Evolutionary conservation across 73 alveolate genomes (phyloP), one percentile per base, ranked within the genome.

Genomic region (Durusdinium trenchii): DNA sequence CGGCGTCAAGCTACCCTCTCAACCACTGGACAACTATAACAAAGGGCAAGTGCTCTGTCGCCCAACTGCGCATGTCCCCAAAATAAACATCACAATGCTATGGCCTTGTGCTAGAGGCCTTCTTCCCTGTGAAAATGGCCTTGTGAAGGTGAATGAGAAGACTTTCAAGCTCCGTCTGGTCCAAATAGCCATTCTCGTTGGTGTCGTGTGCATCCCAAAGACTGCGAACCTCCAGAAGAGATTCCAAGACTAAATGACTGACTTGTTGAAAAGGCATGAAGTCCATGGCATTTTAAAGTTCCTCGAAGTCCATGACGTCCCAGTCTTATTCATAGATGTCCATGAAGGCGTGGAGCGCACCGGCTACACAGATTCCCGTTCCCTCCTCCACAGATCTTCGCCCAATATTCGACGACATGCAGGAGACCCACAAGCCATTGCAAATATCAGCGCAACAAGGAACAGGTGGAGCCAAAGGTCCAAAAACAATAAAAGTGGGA

Each of bases 201-300:
- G 47, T 47, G 90, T 45, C 90, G 46, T 79, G 90, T 62, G 90
- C 90, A 47, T 79, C 90, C 90, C 90, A 79, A 43, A 79, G 32
- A 46, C 90, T 48, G 43, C 90, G 90, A 43, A 79, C 90, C 90
- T 79, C 43, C 5, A 9, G 32, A 7, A 35, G 38, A 62, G 38
- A n/a, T n/a, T n/a, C n/a, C n/a, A n/a, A n/a, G n/a, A n/a, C n/a
- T n/a, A n/a, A n/a, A n/a, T n/a, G n/a, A n/a, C n/a, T n/a, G n/a
- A n/a, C n/a, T n/a, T n/a, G n/a, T n/a, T n/a, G n/a, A n/a, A n/a
- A n/a, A n/a, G n/a, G n/a, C n/a, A n/a, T n/a, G n/a, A n/a, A n/a
- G n/a, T n/a, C n/a, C n/a, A n/a, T n/a, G n/a, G n/a, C n/a, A n/a
- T n/a, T n/a, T n/a, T n/a, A n/a, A n/a, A n/a, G n/a, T n/a, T n/a